Evolutionary conservation across 306 rosid species (phyloP), one percentile per base, ranked within the genome.

Genomic region (Acacia acuminata): DNA sequence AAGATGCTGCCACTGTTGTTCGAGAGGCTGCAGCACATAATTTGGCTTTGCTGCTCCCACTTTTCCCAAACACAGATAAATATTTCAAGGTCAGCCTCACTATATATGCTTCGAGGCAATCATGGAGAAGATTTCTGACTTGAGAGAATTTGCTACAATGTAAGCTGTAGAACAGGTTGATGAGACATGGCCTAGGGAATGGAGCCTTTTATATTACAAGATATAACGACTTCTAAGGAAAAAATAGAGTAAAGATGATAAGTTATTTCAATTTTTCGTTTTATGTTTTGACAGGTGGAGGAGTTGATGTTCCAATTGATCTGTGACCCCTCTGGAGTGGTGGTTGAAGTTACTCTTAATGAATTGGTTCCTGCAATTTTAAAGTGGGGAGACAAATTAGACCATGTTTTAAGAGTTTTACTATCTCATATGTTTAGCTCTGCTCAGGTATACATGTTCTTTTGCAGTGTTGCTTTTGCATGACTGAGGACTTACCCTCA

Each of bases 41-140:
- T 94, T 97, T 96, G 85, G 97, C 99, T 65, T 68, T 94, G 94
- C 92, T 96, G 90, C 98, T 96, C 76, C 97, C 97, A 25, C 94
- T 89, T 85, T 96, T 94, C 77, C 99, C 99, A 10, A 91, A 90
- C 90, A 84, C 75, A 86, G 99, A 94, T 84, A 96, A 96, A 91
- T 96, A 94, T 96, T 94, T 92, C 99, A 96, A 96, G 99, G 99
- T 96, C 98, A 94, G 99, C 99, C 92, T 92, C 98, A 96, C 97
- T 96, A 94, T 87, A 93, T 90, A 90, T 92, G 99, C 96, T 94
- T 94, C 94, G 97, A 94, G 98, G 98, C 97, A 93, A 88, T 94
- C 97, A 90, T 94, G 97, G 97, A 96, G 97, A 92, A 91, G 98
- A 92, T 89, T 94, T 93, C 97, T 96, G 96, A 96, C 97, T 89